These are phyloP conservation scores for Penicillium sp. DNA, from an alignment of 2,329 filamentous ascomycete genomes.

Conservation along the genomic window DNA sequence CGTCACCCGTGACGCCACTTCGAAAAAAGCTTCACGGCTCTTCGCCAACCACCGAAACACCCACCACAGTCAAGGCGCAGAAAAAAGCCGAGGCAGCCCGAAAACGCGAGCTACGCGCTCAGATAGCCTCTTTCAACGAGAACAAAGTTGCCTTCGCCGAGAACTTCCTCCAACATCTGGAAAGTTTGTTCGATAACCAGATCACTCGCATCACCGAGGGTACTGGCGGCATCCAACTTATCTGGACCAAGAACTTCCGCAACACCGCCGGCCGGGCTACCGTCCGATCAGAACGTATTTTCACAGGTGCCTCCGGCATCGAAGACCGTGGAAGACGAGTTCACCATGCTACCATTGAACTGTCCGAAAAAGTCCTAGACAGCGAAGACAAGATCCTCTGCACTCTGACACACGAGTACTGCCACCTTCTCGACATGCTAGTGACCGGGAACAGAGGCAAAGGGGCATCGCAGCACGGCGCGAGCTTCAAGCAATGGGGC, in stretches of 20 bases:
- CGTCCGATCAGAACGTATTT: slow-evolving; percentile 38
- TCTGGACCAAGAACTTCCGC: slow-evolving; percentile 61
- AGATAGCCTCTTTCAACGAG: slow-evolving; percentile 48
- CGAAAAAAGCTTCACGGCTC: background rate
- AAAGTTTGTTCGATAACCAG: slow-evolving; percentile 50
- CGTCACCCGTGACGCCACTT: background rate
- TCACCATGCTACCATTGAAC: slow-evolving; percentile 74
- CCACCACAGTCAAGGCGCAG: slow-evolving; percentile 37
- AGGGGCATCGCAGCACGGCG: slow-evolving; percentile 63
- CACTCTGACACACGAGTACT: slow-evolving; percentile 94
- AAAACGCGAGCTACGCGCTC: slow-evolving; percentile 29
- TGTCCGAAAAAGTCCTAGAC: slow-evolving; percentile 83
- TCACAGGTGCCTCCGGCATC: background rate
- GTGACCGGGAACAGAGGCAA: slow-evolving; percentile 59
- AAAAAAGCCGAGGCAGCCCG: slow-evolving; percentile 40
- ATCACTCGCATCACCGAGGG: slow-evolving; percentile 48
- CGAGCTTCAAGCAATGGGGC: slow-evolving; percentile 74
- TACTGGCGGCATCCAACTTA: slow-evolving; percentile 56
- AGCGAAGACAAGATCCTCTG: slow-evolving; percentile 74
- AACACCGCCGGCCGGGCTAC: slow-evolving; percentile 62
- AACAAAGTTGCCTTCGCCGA: slow-evolving; percentile 53
- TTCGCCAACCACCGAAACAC: slow-evolving; percentile 21
- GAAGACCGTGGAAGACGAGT: slow-evolving; percentile 25
- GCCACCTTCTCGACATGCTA: slow-evolving; percentile 91
- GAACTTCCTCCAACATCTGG: slow-evolving; percentile 55